Evolutionary conservation across 2,329 filamentous ascomycete species (phyloP), one percentile per base, ranked within the genome.

Genomic region (Ceratocystis diversiconidia): DNA sequence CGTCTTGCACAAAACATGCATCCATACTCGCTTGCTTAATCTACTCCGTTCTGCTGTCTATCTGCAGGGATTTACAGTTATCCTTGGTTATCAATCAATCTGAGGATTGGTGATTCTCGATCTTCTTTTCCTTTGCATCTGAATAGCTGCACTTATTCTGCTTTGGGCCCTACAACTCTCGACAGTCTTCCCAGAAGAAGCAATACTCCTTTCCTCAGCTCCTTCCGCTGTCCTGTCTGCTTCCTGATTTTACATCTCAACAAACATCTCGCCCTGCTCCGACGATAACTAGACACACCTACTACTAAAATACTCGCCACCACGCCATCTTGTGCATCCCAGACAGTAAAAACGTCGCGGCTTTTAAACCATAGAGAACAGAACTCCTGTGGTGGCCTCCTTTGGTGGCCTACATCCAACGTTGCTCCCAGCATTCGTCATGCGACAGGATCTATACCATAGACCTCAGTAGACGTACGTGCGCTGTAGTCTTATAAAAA

Each of bases 391-490:
- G 36, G 36, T 12, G 36, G 32, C 32, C 32, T 36, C 32, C 32
- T 36, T 0, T 36, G 15, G 52, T 32, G 52, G 55, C 55, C 55
- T 32, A 19, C 55, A 36, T 25, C 55, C 1, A 32, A 32, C 55
- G 7, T 36, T 28, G 28, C 5, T 36, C 28, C n/a, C 55, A 7
- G 32, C 55, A n/a, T 59, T 59, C 55, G 55, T 59, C 55, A 59
- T 59, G 55, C 28, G 15, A 59, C 55, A 59, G 19, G 32, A 59
- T 59, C 5, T 59, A 59, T 19, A 59, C 55, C 55, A 59, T 59
- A 59, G 55, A 36, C 55, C 55, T 32, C 55, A 59, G 28, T 59
- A 59, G 55, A 59, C 17, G 28, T 59, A 59, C 55, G 55, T 59
- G 55, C 55, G 8, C 55, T 59, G 55, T 25, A 59, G 55, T 59